Evolutionary conservation across 1,284 basidiomycete genomes (phyloP).

Genomic region (Leccinum pachyderme): DNA sequence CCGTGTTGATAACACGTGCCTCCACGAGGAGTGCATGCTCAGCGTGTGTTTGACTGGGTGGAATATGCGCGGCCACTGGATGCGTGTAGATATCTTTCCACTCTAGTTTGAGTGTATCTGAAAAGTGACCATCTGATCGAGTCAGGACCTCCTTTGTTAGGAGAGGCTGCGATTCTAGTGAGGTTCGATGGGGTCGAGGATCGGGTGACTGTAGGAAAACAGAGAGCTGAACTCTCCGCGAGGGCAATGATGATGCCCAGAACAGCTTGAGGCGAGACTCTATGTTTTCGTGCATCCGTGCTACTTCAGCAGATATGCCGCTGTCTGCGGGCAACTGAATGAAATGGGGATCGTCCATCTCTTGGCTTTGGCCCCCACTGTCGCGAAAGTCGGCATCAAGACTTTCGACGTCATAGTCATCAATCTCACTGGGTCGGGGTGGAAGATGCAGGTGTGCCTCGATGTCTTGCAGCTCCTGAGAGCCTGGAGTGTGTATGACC

Average conservation of each 20-base stretch:
- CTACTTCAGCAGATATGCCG: constrained; percentile 38
- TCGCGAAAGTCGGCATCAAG: constrained; percentile 26
- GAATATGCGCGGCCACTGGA: constrained; percentile 54
- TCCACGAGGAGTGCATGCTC: constrained; percentile 60
- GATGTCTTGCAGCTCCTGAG: constrained; percentile 41
- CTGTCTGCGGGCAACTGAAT: constrained; percentile 14
- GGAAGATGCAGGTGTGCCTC: constrained; percentile 46
- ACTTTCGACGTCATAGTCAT: constrained; percentile 53
- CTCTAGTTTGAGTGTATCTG: constrained; percentile 54
- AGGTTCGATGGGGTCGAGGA: constrained; percentile 13
- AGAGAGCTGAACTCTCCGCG: constrained; percentile 57
- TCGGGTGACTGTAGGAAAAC: constrained; percentile 46
- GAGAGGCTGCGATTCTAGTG: constrained; percentile 44
- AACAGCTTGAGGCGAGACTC: constrained; percentile 74
- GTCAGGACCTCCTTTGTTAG: constrained; percentile 53
- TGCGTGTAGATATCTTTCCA: constrained; percentile 71
- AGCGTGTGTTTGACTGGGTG: constrained; percentile 48
- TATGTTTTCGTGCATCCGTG: constrained; percentile 67
- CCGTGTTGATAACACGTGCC: constrained; percentile 44
- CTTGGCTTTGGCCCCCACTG: constrained; percentile 20
- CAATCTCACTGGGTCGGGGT: constrained; percentile 59
- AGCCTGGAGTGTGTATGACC: constrained; percentile 11
- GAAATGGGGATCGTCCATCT: constrained; percentile 20
- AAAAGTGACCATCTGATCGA: constrained; percentile 68
- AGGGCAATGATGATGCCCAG: constrained; percentile 67